Evolutionary conservation across 2,329 filamentous ascomycete genomes (phyloP).

Genomic region (Pseudogymnoascus sp.): DNA sequence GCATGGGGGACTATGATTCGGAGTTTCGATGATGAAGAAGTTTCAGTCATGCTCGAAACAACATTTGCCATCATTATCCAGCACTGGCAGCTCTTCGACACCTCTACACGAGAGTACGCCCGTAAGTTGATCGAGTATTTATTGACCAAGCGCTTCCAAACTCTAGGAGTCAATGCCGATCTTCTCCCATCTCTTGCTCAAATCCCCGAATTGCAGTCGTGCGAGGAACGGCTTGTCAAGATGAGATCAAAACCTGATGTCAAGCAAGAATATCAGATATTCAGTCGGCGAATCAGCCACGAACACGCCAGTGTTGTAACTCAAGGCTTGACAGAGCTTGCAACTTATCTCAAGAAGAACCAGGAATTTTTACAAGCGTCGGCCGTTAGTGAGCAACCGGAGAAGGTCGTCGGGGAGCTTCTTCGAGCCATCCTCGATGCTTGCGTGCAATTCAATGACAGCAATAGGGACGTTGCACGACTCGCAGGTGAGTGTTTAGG

Average conservation of each 20-base stretch:
- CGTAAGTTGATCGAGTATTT: constrained; percentile 50
- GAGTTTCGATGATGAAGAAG: constrained; percentile 67
- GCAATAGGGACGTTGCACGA: constrained; percentile 56
- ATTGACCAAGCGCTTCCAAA: constrained; percentile 16
- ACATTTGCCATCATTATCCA: constrained; percentile 81
- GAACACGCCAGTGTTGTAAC: constrained; percentile 82
- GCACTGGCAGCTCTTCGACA: constrained; percentile 65
- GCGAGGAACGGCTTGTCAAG: constrained; percentile 55
- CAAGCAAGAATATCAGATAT: constrained; percentile 59
- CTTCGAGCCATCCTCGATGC: constrained; percentile 77
- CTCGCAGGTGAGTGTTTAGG: constrained; percentile 78
- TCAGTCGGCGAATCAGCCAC: constrained; percentile 64
- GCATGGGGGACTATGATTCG: constrained; percentile 77
- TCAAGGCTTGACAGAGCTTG: constrained; percentile 70
- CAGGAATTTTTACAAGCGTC: constrained; percentile 74
- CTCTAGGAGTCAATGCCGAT: constrained; percentile 31
- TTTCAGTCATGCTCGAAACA: constrained; percentile 73
- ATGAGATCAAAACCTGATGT: constrained; percentile 58
- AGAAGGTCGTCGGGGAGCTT: constrained; percentile 61
- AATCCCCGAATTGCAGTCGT: constrained; percentile 59
- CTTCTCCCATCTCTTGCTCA: constrained; percentile 69
- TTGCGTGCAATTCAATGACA: constrained; percentile 67
- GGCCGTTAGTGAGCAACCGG: constrained; percentile 74
- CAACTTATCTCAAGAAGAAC: constrained; percentile 60
- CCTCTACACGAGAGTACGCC: constrained; percentile 49